phyloP scores from a whole-genome alignment of 148 eudicot genomes.

The Fagopyrum homotropicum region DNA sequence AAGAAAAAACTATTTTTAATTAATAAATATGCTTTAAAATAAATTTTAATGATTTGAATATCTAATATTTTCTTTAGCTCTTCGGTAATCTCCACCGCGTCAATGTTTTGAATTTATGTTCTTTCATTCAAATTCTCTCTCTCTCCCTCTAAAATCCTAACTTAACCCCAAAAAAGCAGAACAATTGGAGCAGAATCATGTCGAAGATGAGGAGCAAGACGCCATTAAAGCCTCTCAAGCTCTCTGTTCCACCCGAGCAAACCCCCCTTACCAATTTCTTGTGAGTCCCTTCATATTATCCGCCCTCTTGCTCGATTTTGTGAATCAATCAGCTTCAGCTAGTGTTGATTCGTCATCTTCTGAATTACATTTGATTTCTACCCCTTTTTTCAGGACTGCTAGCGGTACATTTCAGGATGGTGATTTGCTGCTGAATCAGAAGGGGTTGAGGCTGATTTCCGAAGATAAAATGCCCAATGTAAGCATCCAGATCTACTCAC shows the following conservation, averaged over 20 bases:
- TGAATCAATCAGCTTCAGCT: background rate
- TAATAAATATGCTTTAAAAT: too few relatives aligned
- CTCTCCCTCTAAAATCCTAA: conserved; percentile 24
- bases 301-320: background rate
- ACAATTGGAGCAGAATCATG: background rate
- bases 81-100: conserved; percentile 31
- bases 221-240: conserved; percentile 84
- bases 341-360: background rate
- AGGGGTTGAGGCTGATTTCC: conserved; percentile 68
- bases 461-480: conserved; percentile 54
- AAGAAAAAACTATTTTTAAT: too few relatives aligned
- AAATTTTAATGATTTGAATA: too few relatives aligned
- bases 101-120: conserved; percentile 29
- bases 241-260: conserved; percentile 76
- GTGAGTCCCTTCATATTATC: conserved; percentile 24
- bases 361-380: background rate
- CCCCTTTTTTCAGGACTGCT: conserved; percentile 49
- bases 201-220: conserved; percentile 51
- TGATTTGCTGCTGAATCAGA: conserved; percentile 67
- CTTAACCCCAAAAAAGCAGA: conserved; percentile 17
- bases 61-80: background rate
- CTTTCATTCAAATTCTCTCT: conserved; percentile 2
- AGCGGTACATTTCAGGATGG: conserved; percentile 98
- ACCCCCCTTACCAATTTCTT: conserved; percentile 66
- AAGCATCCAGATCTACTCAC: conserved; percentile 19